Conservation (phyloP, 768 basidiomycete species). For the Boletellus sp. region DNA sequence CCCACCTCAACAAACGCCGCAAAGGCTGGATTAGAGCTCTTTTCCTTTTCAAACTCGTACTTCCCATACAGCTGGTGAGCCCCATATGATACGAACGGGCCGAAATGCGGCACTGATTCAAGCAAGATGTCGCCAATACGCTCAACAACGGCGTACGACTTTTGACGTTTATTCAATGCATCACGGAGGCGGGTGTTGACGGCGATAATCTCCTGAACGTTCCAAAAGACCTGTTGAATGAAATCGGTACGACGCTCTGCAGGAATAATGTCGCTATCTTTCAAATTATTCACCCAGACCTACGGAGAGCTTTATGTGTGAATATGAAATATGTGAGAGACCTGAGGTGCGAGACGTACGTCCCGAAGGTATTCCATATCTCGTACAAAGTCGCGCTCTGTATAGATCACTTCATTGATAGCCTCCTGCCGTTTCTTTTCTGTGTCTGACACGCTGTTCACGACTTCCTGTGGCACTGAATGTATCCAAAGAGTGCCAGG, state of each 20-base stretch:
- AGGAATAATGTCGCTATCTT: conserved; percentile 74
- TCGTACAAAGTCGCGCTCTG: conserved; percentile 95
- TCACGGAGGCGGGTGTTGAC: conserved; percentile 93
- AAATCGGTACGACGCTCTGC: conserved; percentile 76
- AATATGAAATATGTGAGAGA: background rate
- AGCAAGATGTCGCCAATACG: conserved; percentile 87
- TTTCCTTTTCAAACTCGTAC: conserved; percentile 99
- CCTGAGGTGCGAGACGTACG: conserved; percentile 43
- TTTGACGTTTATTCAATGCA: conserved; percentile 91
- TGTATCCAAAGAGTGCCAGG: conserved; percentile 93
- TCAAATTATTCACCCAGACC: conserved; percentile 88
- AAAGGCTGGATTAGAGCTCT: conserved; percentile 87
- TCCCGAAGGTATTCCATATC: conserved; percentile 98
- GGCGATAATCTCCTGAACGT: conserved; percentile 86
- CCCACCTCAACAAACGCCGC: conserved; percentile 91
- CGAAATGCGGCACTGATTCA: conserved; percentile 82
- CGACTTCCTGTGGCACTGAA: conserved; percentile 91
- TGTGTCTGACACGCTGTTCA: conserved; percentile 84
- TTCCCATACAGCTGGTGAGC: conserved; percentile 97
- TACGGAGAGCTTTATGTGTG: conserved; percentile 28
- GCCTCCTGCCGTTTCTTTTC: conserved; percentile 98
- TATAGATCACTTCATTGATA: conserved; percentile 93
- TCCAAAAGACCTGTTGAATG: conserved; percentile 96
- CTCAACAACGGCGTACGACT: conserved; percentile 90
- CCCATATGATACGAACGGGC: conserved; percentile 92